phyloP scores from a whole-genome alignment of 441 rosid genomes.

The Jatropha podagrica region DNA sequence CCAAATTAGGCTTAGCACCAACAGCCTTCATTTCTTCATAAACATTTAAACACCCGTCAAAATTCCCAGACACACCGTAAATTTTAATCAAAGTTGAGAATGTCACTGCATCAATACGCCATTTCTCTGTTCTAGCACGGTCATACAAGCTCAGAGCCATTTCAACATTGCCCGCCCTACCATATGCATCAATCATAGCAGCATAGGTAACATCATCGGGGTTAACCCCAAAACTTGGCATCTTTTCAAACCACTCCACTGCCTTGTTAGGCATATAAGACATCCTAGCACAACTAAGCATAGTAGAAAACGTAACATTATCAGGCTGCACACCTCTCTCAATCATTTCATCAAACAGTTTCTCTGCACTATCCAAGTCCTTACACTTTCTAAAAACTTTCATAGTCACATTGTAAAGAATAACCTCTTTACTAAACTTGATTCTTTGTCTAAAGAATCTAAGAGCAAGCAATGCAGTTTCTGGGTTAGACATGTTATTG shows the following conservation, averaged over 20 bases:
- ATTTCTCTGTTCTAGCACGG: conserved; percentile 80
- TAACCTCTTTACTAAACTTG: conserved; percentile 46
- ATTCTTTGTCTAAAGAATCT: conserved; percentile 43
- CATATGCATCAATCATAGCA: conserved; percentile 81
- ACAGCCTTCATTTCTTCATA: conserved; percentile 90
- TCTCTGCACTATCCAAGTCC: conserved; percentile 65
- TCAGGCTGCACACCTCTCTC: conserved; percentile 71
- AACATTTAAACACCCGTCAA: conserved; percentile 87
- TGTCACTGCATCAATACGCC: conserved; percentile 64
- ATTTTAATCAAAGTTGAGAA: conserved; percentile 79
- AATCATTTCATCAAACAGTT: conserved; percentile 73
- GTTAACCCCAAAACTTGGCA: conserved; percentile 55
- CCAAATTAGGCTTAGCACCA: conserved; percentile 68
- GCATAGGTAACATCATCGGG: conserved; percentile 74
- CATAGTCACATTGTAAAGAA: conserved; percentile 75
- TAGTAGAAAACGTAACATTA: conserved; percentile 69
- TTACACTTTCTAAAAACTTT: conserved; percentile 71
- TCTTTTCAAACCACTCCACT: conserved; percentile 87
- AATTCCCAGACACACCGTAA: conserved; percentile 56
- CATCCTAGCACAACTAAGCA: conserved; percentile 74
- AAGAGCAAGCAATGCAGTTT: conserved; percentile 56
- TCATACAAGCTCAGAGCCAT: conserved; percentile 86
- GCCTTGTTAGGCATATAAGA: conserved; percentile 57
- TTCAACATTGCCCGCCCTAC: conserved; percentile 65
- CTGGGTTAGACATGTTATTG: conserved; percentile 74